A percentile compares a stretch with the other conserved stretches of the same genome.
Conservation (phyloP, 495 filamentous ascomycete species). For the Sabuloglossum arenarium region DNA sequence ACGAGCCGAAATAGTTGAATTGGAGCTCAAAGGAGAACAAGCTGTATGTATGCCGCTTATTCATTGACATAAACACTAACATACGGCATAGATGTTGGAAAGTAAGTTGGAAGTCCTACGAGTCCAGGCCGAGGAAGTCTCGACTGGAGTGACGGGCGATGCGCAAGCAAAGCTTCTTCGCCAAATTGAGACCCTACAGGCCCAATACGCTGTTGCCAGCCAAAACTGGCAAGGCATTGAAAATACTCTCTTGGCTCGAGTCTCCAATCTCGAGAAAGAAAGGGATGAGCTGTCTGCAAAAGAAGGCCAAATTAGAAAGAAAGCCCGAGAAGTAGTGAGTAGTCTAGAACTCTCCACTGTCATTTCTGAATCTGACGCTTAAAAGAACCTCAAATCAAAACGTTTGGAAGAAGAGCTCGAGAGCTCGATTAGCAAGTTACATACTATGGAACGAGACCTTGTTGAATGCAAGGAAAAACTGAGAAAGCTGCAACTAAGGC, state of each 20-base stretch:
- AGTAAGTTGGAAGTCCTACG: conserved; percentile 79
- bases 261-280: conserved; percentile 66
- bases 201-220: conserved; percentile 80
- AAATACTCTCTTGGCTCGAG: conserved; percentile 50
- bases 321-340: conserved; percentile 67
- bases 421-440: conserved; percentile 37
- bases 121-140: conserved; percentile 70
- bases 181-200: conserved; percentile 89
- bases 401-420: conserved; percentile 71
- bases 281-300: conserved; percentile 65
- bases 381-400: conserved; percentile 51
- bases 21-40: conserved; percentile 69
- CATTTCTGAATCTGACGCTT: conserved; percentile 8
- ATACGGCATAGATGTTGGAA: conserved; percentile 41
- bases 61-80: background rate
- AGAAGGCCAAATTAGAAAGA: conserved; percentile 67
- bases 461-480: conserved; percentile 39
- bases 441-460: conserved; percentile 35
- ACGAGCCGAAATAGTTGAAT: conserved; percentile 42
- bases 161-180: conserved; percentile 76
- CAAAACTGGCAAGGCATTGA: conserved; percentile 98
- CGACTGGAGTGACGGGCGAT: conserved; percentile 60
- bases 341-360: background rate
- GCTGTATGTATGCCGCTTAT: conserved; percentile 18
- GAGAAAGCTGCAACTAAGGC: conserved; percentile 37